phyloP scores from a whole-genome alignment of 306 rosid species.

The Betula pendula region DNA sequence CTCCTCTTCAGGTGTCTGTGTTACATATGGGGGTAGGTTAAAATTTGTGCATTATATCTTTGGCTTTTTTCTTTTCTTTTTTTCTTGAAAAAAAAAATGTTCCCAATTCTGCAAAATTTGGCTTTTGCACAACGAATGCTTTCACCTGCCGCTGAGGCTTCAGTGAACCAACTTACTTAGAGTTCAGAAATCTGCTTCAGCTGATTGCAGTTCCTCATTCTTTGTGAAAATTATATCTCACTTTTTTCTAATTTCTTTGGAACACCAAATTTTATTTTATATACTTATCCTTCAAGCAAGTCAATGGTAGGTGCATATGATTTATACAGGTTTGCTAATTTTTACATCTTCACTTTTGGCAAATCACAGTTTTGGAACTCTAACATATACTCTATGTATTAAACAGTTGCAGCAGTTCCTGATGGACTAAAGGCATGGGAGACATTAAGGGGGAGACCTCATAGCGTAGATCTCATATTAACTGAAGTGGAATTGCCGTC shows the following conservation, averaged over 20 bases:
- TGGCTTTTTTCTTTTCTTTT: too few species aligned
- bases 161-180: background rate
- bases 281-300: constrained; percentile 3
- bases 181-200: background rate
- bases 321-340: too few species aligned
- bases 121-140: background rate
- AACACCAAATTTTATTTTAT: background rate
- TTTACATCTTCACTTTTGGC: background rate
- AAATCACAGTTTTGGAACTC: background rate
- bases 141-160: background rate
- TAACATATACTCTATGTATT: constrained; percentile 4
- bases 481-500: constrained; percentile 79
- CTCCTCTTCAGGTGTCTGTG: background rate
- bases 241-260: background rate
- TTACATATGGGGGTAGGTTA: background rate
- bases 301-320: background rate
- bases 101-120: background rate
- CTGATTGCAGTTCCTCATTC: constrained; percentile 1
- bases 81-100: background rate
- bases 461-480: constrained; percentile 58
- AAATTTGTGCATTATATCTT: background rate
- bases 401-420: constrained; percentile 63
- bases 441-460: constrained; percentile 50
- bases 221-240: background rate
- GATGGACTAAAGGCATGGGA: constrained; percentile 85